A percentile compares a stretch with the other conserved stretches of the same genome.
Conservation (phyloP, 345 rosid genomes). For the Carallia brachiata region DNA sequence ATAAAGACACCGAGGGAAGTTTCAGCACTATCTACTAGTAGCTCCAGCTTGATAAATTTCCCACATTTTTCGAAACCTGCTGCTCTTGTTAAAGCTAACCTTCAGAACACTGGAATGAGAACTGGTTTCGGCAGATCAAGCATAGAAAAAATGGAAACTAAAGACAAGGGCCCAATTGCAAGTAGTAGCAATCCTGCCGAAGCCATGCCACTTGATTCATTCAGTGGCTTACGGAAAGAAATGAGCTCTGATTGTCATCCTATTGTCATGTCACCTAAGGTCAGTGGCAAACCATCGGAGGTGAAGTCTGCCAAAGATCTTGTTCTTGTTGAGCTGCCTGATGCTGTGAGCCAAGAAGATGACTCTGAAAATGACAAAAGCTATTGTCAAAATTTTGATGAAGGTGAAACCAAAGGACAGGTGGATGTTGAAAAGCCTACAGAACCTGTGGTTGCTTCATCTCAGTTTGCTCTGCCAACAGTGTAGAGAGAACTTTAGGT, state of each 20-base stretch:
- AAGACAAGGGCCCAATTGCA: slow-evolving; percentile 31
- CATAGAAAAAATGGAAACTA: slow-evolving; percentile 24
- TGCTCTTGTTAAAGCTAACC: slow-evolving; percentile 43
- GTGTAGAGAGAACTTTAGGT: slow-evolving; percentile 54
- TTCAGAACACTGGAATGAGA: slow-evolving; percentile 25
- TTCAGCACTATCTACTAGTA: slow-evolving; percentile 28
- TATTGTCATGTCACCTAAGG: slow-evolving; percentile 31
- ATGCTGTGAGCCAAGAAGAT: slow-evolving; percentile 33
- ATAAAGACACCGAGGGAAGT: slow-evolving; percentile 45
- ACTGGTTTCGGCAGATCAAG: slow-evolving; percentile 24
- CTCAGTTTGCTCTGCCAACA: slow-evolving; percentile 78
- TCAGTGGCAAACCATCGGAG: slow-evolving; percentile 33
- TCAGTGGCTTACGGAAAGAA: slow-evolving; percentile 28
- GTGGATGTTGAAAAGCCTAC: slow-evolving; percentile 49
- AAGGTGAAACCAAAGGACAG: slow-evolving; percentile 36
- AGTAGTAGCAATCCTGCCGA: slow-evolving; percentile 25
- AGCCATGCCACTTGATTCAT: slow-evolving; percentile 14
- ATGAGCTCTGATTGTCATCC: slow-evolving; percentile 32
- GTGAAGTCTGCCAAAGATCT: slow-evolving; percentile 33
- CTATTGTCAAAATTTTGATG: slow-evolving; percentile 22
- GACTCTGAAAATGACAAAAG: slow-evolving; percentile 25
- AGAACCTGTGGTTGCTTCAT: slow-evolving; percentile 51
- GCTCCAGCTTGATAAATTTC: slow-evolving; percentile 48
- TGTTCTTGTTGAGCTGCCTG: slow-evolving; percentile 33
- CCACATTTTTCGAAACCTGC: slow-evolving; percentile 65